These are phyloP conservation scores for Coelastrella sp. DNA, from an alignment of 139 green algal genomes.

Conservation along the genomic window DNA sequence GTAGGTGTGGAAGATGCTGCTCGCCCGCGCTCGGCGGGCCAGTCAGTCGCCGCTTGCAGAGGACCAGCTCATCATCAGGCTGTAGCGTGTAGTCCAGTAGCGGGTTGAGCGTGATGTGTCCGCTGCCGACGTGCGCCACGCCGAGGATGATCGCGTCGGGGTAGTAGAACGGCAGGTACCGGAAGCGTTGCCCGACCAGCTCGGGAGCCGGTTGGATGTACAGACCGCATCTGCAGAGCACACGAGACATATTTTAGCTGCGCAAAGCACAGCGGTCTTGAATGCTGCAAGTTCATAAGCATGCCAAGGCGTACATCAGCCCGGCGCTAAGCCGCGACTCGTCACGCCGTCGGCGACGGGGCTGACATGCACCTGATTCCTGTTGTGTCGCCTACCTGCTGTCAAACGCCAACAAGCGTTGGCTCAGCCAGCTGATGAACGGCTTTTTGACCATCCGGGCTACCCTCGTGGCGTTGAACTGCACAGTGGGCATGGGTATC, in stretches of 20 bases:
- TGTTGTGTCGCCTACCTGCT: neutral
- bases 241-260: neutral
- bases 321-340: too few species aligned
- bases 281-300: too few species aligned
- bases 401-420: slow-evolving; percentile 24
- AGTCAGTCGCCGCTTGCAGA: neutral
- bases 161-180: slow-evolving; percentile 5
- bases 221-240: neutral
- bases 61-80: neutral
- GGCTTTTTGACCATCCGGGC: slow-evolving; percentile 36
- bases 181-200: neutral
- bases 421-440: slow-evolving; percentile 43
- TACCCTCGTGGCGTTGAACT: slow-evolving; percentile 58
- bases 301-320: too few species aligned
- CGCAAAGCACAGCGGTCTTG: too few species aligned
- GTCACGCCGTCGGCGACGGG: too few species aligned
- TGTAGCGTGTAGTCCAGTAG: slow-evolving; percentile 19
- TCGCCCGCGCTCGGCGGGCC: neutral
- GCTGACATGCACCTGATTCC: neutral
- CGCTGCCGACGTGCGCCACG: slow-evolving; percentile 1
- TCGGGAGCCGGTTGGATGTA: slow-evolving; percentile 12
- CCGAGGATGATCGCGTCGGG: slow-evolving; percentile 29
- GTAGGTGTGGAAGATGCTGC: neutral
- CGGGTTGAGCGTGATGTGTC: slow-evolving; percentile 21
- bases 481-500: slow-evolving; percentile 61